Evolutionary conservation across 257 asterid genomes (phyloP).

Genomic region (Solanum medicagineum): DNA sequence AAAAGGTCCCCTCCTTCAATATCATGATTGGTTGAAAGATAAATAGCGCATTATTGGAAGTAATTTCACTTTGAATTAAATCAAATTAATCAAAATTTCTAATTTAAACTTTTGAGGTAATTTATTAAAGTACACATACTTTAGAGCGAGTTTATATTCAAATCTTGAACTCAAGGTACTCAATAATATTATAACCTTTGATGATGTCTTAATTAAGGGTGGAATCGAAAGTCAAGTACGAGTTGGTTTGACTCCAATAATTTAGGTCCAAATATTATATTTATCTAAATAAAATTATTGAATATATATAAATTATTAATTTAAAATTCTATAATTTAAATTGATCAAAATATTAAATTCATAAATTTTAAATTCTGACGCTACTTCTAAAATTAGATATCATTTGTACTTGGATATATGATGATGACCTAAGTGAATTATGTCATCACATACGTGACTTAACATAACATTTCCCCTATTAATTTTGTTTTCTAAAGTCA

Average conservation of each 20-base stretch:
- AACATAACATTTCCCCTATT: neutral
- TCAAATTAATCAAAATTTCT: neutral
- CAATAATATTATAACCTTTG: neutral
- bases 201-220: neutral
- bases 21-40: neutral
- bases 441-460: neutral
- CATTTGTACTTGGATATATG: neutral
- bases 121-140: neutral
- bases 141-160: neutral
- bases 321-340: fast-evolving
- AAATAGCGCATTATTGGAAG: neutral
- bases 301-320: neutral
- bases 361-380: too few species aligned
- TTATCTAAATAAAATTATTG: neutral
- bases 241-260: neutral
- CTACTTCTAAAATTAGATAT: too few species aligned
- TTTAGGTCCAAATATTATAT: neutral
- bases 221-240: neutral
- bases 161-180: neutral
- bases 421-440: neutral
- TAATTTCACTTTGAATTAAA: neutral
- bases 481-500: neutral
- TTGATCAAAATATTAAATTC: neutral
- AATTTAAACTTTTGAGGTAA: neutral
- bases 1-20: too few species aligned